phyloP scores from a whole-genome alignment of 495 filamentous ascomycete genomes.

The Penicillium nucicola region DNA sequence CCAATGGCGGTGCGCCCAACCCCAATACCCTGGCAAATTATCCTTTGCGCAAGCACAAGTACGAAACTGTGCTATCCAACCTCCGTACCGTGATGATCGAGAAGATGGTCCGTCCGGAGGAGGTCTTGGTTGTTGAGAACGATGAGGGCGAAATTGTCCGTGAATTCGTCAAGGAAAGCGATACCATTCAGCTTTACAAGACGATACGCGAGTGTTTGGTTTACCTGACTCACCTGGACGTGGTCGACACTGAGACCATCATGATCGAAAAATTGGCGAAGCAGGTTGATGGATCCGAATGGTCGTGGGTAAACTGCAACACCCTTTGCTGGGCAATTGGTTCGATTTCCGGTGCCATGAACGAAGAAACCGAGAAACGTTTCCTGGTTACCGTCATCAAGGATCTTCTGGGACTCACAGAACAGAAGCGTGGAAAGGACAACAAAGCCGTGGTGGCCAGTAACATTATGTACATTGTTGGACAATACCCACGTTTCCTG shows the following conservation, averaged over 20 bases:
- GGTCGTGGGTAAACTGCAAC: conserved; percentile 99
- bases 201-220: conserved; percentile 96
- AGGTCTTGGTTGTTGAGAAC: conserved; percentile 98
- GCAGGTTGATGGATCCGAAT: conserved; percentile 92
- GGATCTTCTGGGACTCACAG: conserved; percentile 93
- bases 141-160: conserved; percentile 98
- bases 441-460: conserved; percentile 99
- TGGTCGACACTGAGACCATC: conserved; percentile 94
- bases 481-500: conserved; percentile 95
- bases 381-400: conserved; percentile 99
- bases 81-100: conserved; percentile 98
- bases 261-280: conserved; percentile 97
- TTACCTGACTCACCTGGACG: conserved; percentile 95
- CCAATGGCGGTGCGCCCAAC: conserved; percentile 80
- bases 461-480: conserved; percentile 99
- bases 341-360: conserved; percentile 98
- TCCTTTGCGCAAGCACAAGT: conserved; percentile 95
- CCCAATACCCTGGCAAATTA: conserved; percentile 78
- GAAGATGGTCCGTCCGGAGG: conserved; percentile 97
- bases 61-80: conserved; percentile 88
- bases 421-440: conserved; percentile 98
- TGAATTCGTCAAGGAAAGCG: conserved; percentile 98
- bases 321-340: conserved; percentile 99
- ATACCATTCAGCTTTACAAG: conserved; percentile 99
- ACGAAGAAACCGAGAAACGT: conserved; percentile 97